These are phyloP conservation scores for Solanum infundibuliforme DNA, from an alignment of 257 asterid species.

Conservation along the genomic window DNA sequence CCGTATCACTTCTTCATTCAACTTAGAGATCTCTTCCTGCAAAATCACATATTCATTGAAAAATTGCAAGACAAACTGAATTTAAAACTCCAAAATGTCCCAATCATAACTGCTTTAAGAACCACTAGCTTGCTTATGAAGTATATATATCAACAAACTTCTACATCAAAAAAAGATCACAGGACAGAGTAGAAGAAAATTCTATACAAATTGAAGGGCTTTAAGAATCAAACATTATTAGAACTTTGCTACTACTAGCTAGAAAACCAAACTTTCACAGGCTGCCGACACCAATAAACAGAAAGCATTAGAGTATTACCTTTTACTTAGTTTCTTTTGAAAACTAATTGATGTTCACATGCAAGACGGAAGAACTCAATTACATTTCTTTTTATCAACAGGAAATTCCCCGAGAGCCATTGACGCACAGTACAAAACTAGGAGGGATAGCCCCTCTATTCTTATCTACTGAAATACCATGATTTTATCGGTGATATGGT, in stretches of 20 bases:
- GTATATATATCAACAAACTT: not conserved
- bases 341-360: not conserved
- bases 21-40: constrained; percentile 73
- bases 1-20: constrained; percentile 44
- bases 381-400: not conserved
- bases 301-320: not conserved
- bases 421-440: not conserved
- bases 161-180: not conserved
- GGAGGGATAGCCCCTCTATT: not conserved
- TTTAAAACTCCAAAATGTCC: not conserved
- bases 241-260: not conserved
- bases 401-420: not conserved
- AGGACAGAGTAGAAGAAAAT: not conserved
- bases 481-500: not conserved
- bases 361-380: not conserved
- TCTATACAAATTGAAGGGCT: not conserved
- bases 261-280: not conserved
- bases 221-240: not conserved
- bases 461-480: not conserved
- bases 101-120: not conserved
- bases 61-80: not conserved
- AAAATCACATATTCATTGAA: not conserved
- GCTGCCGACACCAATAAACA: not conserved
- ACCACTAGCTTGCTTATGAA: not conserved
- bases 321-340: not conserved